Conservation (phyloP, 2,329 filamentous ascomycete species). For the Cladophialophora yegresii region DNA sequence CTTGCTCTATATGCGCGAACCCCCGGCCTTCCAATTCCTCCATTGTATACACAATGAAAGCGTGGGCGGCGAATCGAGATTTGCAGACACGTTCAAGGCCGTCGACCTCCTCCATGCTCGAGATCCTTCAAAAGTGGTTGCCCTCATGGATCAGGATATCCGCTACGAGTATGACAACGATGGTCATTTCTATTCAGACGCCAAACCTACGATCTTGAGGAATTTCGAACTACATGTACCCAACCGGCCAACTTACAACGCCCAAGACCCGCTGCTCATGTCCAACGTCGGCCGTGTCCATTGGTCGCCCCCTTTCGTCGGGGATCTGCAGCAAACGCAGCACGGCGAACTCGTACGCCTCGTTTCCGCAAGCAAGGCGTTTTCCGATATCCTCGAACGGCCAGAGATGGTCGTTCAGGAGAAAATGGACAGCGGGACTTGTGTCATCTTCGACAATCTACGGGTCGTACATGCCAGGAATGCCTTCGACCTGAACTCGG, state of each 20-base stretch:
- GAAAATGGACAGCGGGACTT: slow-evolving; percentile 77
- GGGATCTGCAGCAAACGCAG: slow-evolving; percentile 46
- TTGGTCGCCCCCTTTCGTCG: slow-evolving; percentile 83
- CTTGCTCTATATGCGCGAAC: slow-evolving; percentile 77
- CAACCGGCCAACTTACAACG: slow-evolving; percentile 23
- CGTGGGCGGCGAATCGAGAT: slow-evolving; percentile 80
- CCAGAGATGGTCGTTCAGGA: slow-evolving; percentile 65
- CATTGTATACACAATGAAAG: slow-evolving; percentile 84
- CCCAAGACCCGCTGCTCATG: slow-evolving; percentile 14
- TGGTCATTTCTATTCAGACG: slow-evolving; percentile 63
- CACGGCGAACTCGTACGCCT: slow-evolving; percentile 20
- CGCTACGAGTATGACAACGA: slow-evolving; percentile 60
- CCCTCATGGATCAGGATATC: slow-evolving; percentile 23
- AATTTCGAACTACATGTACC: slow-evolving; percentile 18
- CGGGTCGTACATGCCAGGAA: slow-evolving; percentile 80
- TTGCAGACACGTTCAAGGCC: slow-evolving; percentile 72
- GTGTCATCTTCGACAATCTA: slow-evolving; percentile 86
- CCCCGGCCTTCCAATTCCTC: slow-evolving; percentile 80
- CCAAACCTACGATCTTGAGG: slow-evolving; percentile 57
- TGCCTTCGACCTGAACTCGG: slow-evolving; percentile 67
- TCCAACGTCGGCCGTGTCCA: slow-evolving; percentile 51
- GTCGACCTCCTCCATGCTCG: slow-evolving; percentile 47
- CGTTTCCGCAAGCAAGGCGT: slow-evolving; percentile 56
- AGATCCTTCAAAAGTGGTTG: slow-evolving; percentile 38
- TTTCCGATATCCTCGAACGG: slow-evolving; percentile 62